Base-by-base conservation (phyloP, 345 rosid genomes). In the Punica granatum region DNA sequence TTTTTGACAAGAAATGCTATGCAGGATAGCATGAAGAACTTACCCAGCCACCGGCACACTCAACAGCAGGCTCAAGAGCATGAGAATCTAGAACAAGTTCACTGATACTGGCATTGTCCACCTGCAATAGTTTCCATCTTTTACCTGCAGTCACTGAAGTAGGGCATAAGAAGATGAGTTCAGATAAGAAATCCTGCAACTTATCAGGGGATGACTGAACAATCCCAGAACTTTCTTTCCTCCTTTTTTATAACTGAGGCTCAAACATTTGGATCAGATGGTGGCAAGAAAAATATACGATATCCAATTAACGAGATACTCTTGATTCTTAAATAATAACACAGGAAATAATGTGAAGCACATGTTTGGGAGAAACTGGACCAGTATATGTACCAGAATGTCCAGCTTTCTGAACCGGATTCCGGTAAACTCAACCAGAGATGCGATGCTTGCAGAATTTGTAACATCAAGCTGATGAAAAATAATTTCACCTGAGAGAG, bases 51-150 rank as follows among this genome's bases (percentile, higher is more conserved):
- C n/a, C n/a, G n/a, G n/a, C n/a, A n/a, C 73, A 61, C 15, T 66
- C 59, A 16, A 53, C 31, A 14, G 63, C 70, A 23, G 53, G 44
- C 0, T 73, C 56, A 41, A 70, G 16, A 54, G 48, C 70, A 18
- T 76, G 73, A 6, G 2, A 18, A 60, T 84, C 72, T 4, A 74
- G 1, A 14, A 8, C 31, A 48, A 12, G 1, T 25, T 77, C 79
- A 42, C 12, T 1, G n/a, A 76, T 54, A 19, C 81, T 84, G 2
- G 80, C 80, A 73, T 78, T 80, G 66, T 80, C 81, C 60, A 84
- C 85, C 88, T 84, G 71, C 62, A 63, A 19, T 37, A 26, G 42
- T 37, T 34, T 36, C 48, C 25, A 14, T 6, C n/a, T n/a, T n/a
- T n/a, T n/a, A n/a, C n/a, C n/a, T n/a, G n/a, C n/a, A n/a, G n/a